Evolutionary conservation across 2,329 filamentous ascomycete genomes (phyloP).

Genomic region (Phoma sp.): DNA sequence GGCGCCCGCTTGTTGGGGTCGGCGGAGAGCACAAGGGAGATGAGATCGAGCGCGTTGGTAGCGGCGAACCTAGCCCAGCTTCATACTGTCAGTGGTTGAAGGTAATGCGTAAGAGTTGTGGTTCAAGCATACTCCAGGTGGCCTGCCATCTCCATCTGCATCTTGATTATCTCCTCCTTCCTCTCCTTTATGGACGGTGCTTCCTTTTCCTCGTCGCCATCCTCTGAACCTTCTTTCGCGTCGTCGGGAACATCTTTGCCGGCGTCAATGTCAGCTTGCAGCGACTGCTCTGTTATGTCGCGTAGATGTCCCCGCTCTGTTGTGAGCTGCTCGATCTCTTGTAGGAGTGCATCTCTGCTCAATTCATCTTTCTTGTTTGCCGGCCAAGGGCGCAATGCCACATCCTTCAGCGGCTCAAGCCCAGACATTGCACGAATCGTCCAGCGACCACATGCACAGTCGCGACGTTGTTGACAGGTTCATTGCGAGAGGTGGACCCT

Average conservation of each 20-base stretch:
- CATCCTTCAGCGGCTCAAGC: slow-evolving; percentile 42
- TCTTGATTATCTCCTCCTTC: slow-evolving; percentile 50
- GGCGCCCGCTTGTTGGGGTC: slow-evolving; percentile 37
- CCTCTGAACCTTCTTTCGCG: slow-evolving; percentile 54
- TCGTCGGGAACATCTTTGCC: slow-evolving; percentile 52
- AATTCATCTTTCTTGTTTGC: slow-evolving; percentile 59
- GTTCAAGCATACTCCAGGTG: slow-evolving; percentile 57
- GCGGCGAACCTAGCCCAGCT: slow-evolving; percentile 44
- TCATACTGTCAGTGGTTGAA: slow-evolving; percentile 13
- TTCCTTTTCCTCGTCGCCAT: slow-evolving; percentile 52
- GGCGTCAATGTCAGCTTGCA: slow-evolving; percentile 71
- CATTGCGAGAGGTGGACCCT: slow-evolving; percentile 21
- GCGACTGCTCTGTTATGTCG: slow-evolving; percentile 74
- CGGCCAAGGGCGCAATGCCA: slow-evolving; percentile 72
- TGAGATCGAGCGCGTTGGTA: slow-evolving; percentile 42
- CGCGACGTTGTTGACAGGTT: slow-evolving; percentile 2
- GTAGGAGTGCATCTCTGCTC: slow-evolving; percentile 63
- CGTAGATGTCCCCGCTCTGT: slow-evolving; percentile 82
- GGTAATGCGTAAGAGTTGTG: slow-evolving; percentile 55
- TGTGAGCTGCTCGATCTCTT: slow-evolving; percentile 82
- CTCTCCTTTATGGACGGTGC: slow-evolving; percentile 44
- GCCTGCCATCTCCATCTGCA: slow-evolving; percentile 52
- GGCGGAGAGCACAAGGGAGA: slow-evolving; percentile 42
- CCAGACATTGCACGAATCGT: slow-evolving; percentile 30
- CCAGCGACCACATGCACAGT: slow-evolving; percentile 1